These are phyloP conservation scores for Erythrobasidium hasegawianum DNA, from an alignment of 1,284 basidiomycete genomes.

Conservation along the genomic window DNA sequence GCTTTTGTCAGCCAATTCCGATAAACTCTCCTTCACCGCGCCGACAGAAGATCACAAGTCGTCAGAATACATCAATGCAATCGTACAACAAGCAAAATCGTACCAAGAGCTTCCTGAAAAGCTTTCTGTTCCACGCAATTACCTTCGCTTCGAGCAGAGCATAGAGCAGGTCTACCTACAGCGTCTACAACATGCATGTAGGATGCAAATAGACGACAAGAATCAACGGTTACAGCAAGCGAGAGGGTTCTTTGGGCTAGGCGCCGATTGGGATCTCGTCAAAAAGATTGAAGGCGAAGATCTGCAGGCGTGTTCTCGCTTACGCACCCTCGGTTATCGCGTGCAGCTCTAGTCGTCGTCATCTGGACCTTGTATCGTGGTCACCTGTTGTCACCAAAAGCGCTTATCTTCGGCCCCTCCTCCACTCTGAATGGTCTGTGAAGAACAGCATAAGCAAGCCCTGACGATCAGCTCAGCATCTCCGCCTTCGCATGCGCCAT, in stretches of 20 bases:
- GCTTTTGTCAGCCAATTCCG: slow-evolving; percentile 38
- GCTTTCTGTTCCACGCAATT: slow-evolving; percentile 42
- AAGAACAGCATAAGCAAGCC: too few relatives aligned
- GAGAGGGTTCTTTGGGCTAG: slow-evolving; percentile 79
- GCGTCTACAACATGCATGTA: slow-evolving; percentile 66
- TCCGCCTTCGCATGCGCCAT: too few relatives aligned
- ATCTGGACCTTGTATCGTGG: background rate
- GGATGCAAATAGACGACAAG: slow-evolving; percentile 60
- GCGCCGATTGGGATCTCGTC: slow-evolving; percentile 83
- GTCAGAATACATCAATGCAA: slow-evolving; percentile 26
- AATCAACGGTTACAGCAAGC: slow-evolving; percentile 67
- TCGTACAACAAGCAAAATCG: slow-evolving; percentile 21
- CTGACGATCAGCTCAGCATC: too few relatives aligned
- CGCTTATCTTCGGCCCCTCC: too few relatives aligned
- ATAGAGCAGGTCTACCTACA: slow-evolving; percentile 72
- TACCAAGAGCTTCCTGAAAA: slow-evolving; percentile 48
- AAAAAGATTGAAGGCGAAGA: slow-evolving; percentile 62
- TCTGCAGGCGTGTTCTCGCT: slow-evolving; percentile 68
- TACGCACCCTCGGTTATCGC: slow-evolving; percentile 52
- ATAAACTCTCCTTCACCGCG: slow-evolving; percentile 34
- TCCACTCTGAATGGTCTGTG: too few relatives aligned
- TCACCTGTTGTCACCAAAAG: too few relatives aligned
- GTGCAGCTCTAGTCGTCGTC: slow-evolving; percentile 11
- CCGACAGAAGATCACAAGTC: slow-evolving; percentile 30
- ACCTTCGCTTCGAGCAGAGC: slow-evolving; percentile 60